These are phyloP conservation scores for Corymbia citriodora DNA, from an alignment of 441 rosid species.

Conservation along the genomic window DNA sequence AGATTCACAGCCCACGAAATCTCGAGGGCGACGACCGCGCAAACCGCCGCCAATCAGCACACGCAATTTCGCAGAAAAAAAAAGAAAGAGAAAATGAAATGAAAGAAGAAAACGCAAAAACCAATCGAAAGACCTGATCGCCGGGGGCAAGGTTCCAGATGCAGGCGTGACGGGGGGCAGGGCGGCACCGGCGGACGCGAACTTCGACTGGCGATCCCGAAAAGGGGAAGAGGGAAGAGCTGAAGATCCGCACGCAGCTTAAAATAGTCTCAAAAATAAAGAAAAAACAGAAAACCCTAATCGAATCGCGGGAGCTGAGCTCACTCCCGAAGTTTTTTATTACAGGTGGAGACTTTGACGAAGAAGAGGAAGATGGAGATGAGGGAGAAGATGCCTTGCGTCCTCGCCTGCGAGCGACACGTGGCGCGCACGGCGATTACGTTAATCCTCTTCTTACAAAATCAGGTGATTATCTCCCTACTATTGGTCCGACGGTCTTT, in stretches of 20 bases:
- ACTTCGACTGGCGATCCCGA: neutral
- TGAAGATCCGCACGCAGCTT: neutral
- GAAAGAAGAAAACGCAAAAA: too few relatives aligned
- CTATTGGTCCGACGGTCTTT: neutral
- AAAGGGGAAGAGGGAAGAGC: neutral
- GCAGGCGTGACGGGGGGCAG: neutral
- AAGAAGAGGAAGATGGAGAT: neutral
- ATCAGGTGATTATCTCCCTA: too few relatives aligned
- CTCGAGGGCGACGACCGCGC: too few relatives aligned
- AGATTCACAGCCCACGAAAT: too few relatives aligned
- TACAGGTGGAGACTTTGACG: neutral
- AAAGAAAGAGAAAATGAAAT: too few relatives aligned
- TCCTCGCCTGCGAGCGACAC: neutral
- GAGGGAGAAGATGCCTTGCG: neutral
- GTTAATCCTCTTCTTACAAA: neutral
- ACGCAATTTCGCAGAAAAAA: neutral
- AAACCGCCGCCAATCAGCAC: neutral
- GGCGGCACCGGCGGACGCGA: neutral
- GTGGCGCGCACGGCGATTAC: neutral
- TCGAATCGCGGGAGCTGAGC: neutral
- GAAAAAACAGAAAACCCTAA: neutral
- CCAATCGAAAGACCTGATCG: neutral
- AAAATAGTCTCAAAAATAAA: accelerated
- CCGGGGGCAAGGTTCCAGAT: neutral
- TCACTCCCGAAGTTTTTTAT: neutral